Evolutionary conservation across 2,329 filamentous ascomycete genomes (phyloP).

Genomic region (Colletotrichum sp.): DNA sequence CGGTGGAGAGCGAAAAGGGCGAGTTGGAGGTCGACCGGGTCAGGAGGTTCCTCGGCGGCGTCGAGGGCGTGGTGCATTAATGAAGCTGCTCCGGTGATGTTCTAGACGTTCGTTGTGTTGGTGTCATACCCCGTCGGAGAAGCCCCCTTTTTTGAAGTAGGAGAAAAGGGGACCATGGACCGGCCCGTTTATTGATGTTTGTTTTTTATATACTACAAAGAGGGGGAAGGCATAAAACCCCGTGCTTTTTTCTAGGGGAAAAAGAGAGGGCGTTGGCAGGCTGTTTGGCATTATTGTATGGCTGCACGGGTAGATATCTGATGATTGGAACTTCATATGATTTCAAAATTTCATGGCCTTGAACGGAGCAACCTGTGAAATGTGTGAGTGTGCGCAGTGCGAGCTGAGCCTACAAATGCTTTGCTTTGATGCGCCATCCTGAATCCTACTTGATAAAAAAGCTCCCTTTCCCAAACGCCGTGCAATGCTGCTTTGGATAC

Average conservation of each 20-base stretch:
- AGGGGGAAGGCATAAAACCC: neutral
- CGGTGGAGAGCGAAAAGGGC: slow-evolving; percentile 85
- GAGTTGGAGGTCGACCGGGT: slow-evolving; percentile 80
- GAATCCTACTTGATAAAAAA: neutral
- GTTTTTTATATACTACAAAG: neutral
- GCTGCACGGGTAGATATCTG: neutral
- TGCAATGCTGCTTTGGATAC: slow-evolving; percentile 33
- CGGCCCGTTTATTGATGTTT: neutral
- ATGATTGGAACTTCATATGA: neutral
- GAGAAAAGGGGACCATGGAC: neutral
- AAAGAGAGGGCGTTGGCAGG: neutral
- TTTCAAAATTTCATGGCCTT: neutral
- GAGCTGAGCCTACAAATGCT: neutral
- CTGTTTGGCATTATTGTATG: neutral
- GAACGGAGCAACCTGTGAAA: neutral
- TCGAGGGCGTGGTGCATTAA: slow-evolving; percentile 66
- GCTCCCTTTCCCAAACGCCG: slow-evolving; percentile 32
- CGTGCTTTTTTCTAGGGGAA: neutral
- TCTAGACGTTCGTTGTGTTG: neutral
- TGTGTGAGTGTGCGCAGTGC: neutral
- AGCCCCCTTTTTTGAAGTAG: neutral
- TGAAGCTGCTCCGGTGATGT: neutral
- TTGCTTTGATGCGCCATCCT: neutral
- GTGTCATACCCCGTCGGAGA: slow-evolving; percentile 12
- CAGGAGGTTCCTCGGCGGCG: slow-evolving; percentile 78